phyloP scores from a whole-genome alignment of 495 filamentous ascomycete species.

The Rostrohypoxylon terebratum region DNA sequence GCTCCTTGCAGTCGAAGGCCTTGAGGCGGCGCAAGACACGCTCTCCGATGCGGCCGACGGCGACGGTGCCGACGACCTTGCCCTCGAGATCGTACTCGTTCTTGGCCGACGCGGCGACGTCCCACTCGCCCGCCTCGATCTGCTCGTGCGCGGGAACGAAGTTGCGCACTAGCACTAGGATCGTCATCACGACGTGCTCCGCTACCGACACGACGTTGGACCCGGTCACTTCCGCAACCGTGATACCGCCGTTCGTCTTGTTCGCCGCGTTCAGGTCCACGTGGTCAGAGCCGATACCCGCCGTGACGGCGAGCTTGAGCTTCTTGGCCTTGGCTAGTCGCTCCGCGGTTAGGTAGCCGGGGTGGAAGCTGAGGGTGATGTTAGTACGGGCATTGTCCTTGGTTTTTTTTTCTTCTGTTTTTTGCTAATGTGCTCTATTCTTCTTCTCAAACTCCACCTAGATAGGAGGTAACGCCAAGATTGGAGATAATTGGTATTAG shows the following conservation, averaged over 20 bases:
- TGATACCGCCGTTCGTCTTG: slow-evolving; percentile 97
- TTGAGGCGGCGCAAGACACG: slow-evolving; percentile 95
- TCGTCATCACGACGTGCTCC: slow-evolving; percentile 98
- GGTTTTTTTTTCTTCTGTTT: too few species aligned
- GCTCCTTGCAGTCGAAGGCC: slow-evolving; percentile 99
- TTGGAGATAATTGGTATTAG: not conserved
- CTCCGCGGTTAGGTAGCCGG: slow-evolving; percentile 96
- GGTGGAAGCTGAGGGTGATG: slow-evolving; percentile 83
- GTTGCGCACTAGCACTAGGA: slow-evolving; percentile 95
- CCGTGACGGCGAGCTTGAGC: slow-evolving; percentile 94
- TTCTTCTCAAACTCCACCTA: not conserved
- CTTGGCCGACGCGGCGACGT: slow-evolving; percentile 96
- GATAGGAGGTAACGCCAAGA: not conserved
- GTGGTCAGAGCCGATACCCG: slow-evolving; percentile 98
- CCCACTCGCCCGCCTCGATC: slow-evolving; percentile 88
- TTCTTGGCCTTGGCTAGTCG: slow-evolving; percentile 98
- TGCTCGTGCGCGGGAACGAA: slow-evolving; percentile 97
- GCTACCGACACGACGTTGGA: slow-evolving; percentile 92
- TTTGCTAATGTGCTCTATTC: not conserved
- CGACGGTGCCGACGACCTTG: slow-evolving; percentile 98
- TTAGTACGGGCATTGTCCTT: slow-evolving; percentile 24
- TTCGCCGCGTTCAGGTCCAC: slow-evolving; percentile 97
- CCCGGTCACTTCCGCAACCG: slow-evolving; percentile 96
- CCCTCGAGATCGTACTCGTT: slow-evolving; percentile 96
- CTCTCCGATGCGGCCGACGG: slow-evolving; percentile 97